phyloP scores from a whole-genome alignment of 2,329 filamentous ascomycete species.

The Fusarium sp. region DNA sequence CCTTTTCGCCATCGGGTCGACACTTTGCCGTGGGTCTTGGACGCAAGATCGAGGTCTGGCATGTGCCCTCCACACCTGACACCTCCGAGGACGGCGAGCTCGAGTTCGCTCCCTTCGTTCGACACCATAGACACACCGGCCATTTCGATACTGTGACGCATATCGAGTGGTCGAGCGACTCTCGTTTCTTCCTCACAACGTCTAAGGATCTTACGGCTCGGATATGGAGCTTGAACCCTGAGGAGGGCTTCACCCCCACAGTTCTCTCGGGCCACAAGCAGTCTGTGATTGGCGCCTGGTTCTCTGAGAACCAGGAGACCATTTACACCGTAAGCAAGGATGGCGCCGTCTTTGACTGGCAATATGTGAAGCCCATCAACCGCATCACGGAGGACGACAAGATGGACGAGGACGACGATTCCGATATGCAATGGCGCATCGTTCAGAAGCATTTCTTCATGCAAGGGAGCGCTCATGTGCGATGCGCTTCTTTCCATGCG shows the following conservation, averaged over 20 bases:
- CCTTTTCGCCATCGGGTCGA: slow-evolving; percentile 90
- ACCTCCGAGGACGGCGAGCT: slow-evolving; percentile 82
- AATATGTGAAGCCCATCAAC: slow-evolving; percentile 75
- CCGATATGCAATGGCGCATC: slow-evolving; percentile 88
- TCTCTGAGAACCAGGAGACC: slow-evolving; percentile 91
- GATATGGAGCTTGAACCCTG: slow-evolving; percentile 92
- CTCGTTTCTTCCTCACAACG: slow-evolving; percentile 91
- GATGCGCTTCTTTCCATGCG: slow-evolving; percentile 90
- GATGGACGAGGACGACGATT: slow-evolving; percentile 69
- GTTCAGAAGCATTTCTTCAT: slow-evolving; percentile 93
- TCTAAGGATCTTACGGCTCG: slow-evolving; percentile 92
- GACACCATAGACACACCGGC: slow-evolving; percentile 85
- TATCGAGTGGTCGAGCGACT: slow-evolving; percentile 97
- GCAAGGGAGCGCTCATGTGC: slow-evolving; percentile 87
- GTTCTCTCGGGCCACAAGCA: slow-evolving; percentile 92
- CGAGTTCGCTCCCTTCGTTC: slow-evolving; percentile 94
- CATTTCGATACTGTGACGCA: slow-evolving; percentile 89
- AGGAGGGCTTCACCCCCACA: slow-evolving; percentile 90
- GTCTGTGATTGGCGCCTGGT: slow-evolving; percentile 93
- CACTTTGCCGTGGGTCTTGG: slow-evolving; percentile 92
- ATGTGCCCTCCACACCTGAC: slow-evolving; percentile 90
- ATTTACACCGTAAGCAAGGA: slow-evolving; percentile 98
- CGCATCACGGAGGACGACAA: slow-evolving; percentile 68
- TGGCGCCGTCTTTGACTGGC: slow-evolving; percentile 95
- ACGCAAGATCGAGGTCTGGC: slow-evolving; percentile 93